Evolutionary conservation across 148 eudicot species (phyloP).

Genomic region (Pharnaceum exiguum): DNA sequence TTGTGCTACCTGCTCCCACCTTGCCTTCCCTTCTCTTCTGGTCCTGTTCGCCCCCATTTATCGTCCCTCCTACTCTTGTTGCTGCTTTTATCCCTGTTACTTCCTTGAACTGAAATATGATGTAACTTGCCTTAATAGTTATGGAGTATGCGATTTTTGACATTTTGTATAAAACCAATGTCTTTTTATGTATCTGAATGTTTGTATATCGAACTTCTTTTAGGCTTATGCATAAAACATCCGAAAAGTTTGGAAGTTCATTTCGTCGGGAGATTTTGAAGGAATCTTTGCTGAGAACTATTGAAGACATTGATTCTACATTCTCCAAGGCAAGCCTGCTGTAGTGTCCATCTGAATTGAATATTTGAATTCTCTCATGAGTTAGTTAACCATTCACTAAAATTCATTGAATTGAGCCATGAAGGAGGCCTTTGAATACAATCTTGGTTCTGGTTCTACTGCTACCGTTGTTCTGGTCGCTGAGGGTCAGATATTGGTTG

Average conservation of each 20-base stretch:
- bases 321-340: conserved; percentile 60
- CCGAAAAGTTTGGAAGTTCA: conserved; percentile 46
- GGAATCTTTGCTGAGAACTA: conserved; percentile 81
- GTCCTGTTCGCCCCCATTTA: no score
- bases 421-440: conserved; percentile 81
- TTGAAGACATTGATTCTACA: conserved; percentile 70
- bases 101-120: no score
- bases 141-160: not conserved
- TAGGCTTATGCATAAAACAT: conserved; percentile 49
- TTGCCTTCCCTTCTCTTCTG: no score
- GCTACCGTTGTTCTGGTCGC: conserved; percentile 73
- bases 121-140: not conserved
- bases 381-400: conserved; percentile 26
- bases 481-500: conserved; percentile 75
- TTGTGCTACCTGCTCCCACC: no score
- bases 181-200: conserved; percentile 8
- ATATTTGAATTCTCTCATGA: not conserved
- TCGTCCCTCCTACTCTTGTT: no score
- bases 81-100: no score
- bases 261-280: conserved; percentile 81
- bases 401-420: conserved; percentile 24
- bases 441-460: conserved; percentile 79
- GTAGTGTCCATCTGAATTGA: not conserved
- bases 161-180: not conserved
- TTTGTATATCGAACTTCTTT: conserved; percentile 9